Conservation (phyloP, 176 grass and related monocot genomes). For the Aegilops sharonensis region DNA sequence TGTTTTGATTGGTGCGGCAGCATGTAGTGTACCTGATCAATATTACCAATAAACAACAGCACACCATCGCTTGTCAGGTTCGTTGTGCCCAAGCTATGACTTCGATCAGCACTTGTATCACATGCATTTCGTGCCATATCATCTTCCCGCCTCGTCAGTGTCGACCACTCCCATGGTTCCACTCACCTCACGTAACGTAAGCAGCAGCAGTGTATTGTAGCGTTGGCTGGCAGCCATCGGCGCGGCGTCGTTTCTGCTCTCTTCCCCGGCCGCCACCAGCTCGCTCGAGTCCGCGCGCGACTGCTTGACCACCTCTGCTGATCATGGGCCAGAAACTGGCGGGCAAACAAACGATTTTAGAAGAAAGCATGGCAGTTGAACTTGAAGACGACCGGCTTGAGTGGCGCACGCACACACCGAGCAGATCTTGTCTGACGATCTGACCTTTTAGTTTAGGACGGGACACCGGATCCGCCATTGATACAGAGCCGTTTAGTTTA, state of each 20-base stretch:
- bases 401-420: not conserved
- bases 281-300: not conserved
- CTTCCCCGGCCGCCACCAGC: not conserved
- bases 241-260: not conserved
- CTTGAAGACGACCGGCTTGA: not conserved
- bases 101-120: not conserved
- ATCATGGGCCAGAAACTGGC: not conserved
- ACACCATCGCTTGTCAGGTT: not conserved
- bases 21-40: not conserved
- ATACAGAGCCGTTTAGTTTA: not conserved
- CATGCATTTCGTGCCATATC: not conserved
- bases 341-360: not conserved
- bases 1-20: not conserved
- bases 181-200: not conserved
- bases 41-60: not conserved
- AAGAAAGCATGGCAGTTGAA: not conserved
- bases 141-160: not conserved
- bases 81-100: not conserved
- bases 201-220: not conserved
- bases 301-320: conserved; percentile 1
- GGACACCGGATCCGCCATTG: not conserved
- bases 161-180: not conserved
- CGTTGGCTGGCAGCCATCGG: not conserved
- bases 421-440: not conserved
- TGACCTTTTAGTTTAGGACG: not conserved